phyloP scores from a whole-genome alignment of 2,329 filamentous ascomycete species.

The Xylaria sp. region DNA sequence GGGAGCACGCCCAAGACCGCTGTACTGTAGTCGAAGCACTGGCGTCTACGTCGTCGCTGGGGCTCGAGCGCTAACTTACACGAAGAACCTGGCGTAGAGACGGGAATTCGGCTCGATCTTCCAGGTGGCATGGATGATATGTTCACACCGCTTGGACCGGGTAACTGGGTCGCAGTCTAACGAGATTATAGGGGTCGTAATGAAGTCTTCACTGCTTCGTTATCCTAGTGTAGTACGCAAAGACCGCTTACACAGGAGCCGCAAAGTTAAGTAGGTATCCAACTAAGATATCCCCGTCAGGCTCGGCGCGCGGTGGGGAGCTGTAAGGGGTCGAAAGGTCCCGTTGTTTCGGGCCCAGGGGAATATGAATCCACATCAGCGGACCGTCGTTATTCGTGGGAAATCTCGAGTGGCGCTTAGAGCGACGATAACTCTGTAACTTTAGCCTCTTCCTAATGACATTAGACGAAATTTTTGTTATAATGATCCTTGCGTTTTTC shows the following conservation, averaged over 20 bases:
- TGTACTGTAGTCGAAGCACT: not conserved
- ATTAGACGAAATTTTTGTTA: not conserved
- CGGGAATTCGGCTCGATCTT: slow-evolving; percentile 32
- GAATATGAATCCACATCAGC: slow-evolving; percentile 22
- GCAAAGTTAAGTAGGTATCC: not conserved
- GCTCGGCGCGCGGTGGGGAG: slow-evolving; percentile 24
- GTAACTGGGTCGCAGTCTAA: not conserved
- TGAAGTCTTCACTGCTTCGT: not conserved
- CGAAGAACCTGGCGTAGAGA: not conserved
- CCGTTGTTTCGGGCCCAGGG: slow-evolving; percentile 32
- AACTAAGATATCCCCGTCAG: slow-evolving; percentile 8
- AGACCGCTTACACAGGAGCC: slow-evolving; percentile 10
- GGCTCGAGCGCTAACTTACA: not conserved
- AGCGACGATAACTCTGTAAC: not conserved
- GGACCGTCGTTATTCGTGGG: slow-evolving; percentile 34
- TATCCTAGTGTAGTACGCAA: not conserved
- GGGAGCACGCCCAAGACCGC: not conserved
- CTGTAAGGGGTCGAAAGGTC: slow-evolving; percentile 22
- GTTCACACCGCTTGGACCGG: not conserved
- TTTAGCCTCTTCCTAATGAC: not conserved
- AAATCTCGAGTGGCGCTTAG: slow-evolving; percentile 30
- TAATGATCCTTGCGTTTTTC: not conserved
- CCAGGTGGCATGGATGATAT: slow-evolving; percentile 1
- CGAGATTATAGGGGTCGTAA: slow-evolving; percentile 27
- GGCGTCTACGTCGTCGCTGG: not conserved